These are phyloP conservation scores for Stemphylium lycopersici DNA, from an alignment of 2,329 filamentous ascomycete genomes.

Conservation along the genomic window DNA sequence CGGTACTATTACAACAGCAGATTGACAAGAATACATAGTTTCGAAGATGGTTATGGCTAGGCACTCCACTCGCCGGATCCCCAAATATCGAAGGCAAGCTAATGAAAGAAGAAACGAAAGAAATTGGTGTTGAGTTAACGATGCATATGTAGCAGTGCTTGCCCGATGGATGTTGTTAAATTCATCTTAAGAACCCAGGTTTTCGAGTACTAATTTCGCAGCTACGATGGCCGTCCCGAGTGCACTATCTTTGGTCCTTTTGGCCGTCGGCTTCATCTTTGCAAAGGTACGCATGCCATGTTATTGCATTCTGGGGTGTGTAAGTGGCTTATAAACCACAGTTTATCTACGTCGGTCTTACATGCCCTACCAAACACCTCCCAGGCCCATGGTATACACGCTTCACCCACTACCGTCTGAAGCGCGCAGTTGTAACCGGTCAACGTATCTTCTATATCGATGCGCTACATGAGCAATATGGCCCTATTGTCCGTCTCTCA, in stretches of 20 bases:
- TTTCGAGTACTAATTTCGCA: not conserved
- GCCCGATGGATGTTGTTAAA: not conserved
- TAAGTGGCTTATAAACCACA: constrained; percentile 9
- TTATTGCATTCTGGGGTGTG: not conserved
- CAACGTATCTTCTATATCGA: constrained; percentile 50
- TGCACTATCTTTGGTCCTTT: not conserved
- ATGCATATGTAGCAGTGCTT: not conserved
- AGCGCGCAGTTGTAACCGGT: constrained; percentile 46
- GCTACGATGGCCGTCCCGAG: not conserved
- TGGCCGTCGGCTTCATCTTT: not conserved
- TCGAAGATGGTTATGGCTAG: not conserved
- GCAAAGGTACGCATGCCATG: constrained; percentile 1
- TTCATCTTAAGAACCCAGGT: not conserved
- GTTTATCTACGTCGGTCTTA: constrained; percentile 30
- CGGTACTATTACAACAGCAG: not conserved
- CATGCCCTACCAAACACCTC: constrained; percentile 35
- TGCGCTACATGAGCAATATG: constrained; percentile 43
- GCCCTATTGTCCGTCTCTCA: constrained; percentile 40
- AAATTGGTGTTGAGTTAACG: not conserved
- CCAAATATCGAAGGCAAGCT: not conserved
- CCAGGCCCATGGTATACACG: constrained; percentile 42
- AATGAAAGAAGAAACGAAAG: not conserved
- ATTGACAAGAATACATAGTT: not conserved
- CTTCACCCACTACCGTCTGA: constrained; percentile 46
- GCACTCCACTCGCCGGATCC: not conserved